Percentiles rank a stretch among this genome's conserved stretches.
phyloP scores from a whole-genome alignment of 495 filamentous ascomycete genomes.

The Pseudevernia furfuracea region DNA sequence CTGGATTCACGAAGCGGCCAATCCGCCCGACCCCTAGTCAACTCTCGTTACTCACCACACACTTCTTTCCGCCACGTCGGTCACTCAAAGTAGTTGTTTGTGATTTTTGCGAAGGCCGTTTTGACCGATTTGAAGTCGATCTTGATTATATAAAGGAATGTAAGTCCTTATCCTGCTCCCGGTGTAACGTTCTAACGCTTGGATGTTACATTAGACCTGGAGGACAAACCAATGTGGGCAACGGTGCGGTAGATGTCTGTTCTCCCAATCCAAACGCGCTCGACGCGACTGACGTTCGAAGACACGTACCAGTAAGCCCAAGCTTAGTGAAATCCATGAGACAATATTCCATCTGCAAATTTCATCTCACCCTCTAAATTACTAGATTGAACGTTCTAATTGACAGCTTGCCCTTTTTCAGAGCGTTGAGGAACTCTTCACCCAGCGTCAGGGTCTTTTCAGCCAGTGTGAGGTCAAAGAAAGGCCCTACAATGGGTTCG shows the following conservation, averaged over 20 bases:
- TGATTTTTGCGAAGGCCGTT: constrained; percentile 1
- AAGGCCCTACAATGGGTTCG: constrained; percentile 7
- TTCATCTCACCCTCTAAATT: not conserved
- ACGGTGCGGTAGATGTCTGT: constrained; percentile 10
- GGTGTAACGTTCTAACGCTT: not conserved
- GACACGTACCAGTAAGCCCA: constrained; percentile 9
- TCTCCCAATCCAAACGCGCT: not conserved
- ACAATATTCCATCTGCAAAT: not conserved
- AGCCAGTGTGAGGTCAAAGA: not conserved
- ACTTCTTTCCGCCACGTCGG: constrained; percentile 14
- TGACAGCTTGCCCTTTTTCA: not conserved
- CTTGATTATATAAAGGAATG: not conserved
- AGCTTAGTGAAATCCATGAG: constrained; percentile 6
- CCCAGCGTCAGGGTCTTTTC: not conserved
- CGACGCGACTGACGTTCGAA: not conserved
- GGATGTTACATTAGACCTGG: not conserved
- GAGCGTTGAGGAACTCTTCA: not conserved
- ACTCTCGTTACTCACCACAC: not conserved
- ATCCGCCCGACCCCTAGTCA: constrained; percentile 9
- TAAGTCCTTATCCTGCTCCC: not conserved
- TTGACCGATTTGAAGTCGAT: constrained; percentile 7
- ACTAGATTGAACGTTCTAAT: not conserved
- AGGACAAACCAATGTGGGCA: constrained; percentile 6
- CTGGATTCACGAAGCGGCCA: constrained; percentile 3
- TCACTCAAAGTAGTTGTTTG: constrained; percentile 11